Conservation (phyloP, 2,329 filamentous ascomycete species). For the Ophiostoma angusticollis region DNA sequence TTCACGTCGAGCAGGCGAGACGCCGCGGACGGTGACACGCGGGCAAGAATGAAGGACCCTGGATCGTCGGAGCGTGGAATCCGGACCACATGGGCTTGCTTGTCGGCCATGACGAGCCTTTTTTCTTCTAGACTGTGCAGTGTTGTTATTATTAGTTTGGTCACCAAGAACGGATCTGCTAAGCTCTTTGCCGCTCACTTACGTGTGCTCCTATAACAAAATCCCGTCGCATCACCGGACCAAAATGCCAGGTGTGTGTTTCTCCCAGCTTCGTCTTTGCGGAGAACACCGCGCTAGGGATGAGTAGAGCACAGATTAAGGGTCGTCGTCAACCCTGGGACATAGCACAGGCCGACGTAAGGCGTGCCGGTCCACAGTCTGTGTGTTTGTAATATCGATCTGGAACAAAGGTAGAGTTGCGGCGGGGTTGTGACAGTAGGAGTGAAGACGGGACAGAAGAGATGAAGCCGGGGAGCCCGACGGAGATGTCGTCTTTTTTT, state of each 20-base stretch:
- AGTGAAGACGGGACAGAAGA: not conserved
- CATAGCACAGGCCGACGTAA: too few species aligned
- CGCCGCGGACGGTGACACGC: conserved; percentile 35
- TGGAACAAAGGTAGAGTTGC: not conserved
- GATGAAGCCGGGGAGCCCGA: not conserved
- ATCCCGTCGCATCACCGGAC: too few species aligned
- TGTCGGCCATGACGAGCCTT: conserved; percentile 7
- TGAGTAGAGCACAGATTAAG: too few species aligned
- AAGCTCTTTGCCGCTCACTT: not conserved
- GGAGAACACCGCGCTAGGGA: too few species aligned
- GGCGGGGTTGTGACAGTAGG: not conserved
- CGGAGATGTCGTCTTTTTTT: not conserved
- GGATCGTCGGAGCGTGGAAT: conserved; percentile 43
- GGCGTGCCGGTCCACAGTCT: too few species aligned
- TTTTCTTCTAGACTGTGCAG: too few species aligned
- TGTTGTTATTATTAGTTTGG: too few species aligned
- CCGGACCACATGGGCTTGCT: conserved; percentile 34
- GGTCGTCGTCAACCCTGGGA: too few species aligned
- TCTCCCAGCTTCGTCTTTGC: too few species aligned
- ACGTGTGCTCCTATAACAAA: not conserved
- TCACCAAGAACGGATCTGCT: too few species aligned
- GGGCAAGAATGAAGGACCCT: conserved; percentile 44
- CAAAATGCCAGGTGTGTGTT: too few species aligned
- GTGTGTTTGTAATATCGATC: conserved; percentile 4
- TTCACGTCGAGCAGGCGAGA: conserved; percentile 48